A percentile compares a stretch with the other conserved stretches of the same genome.
phyloP scores from a whole-genome alignment of 2,329 filamentous ascomycete species.

The Talaromyces albobiverticillius region DNA sequence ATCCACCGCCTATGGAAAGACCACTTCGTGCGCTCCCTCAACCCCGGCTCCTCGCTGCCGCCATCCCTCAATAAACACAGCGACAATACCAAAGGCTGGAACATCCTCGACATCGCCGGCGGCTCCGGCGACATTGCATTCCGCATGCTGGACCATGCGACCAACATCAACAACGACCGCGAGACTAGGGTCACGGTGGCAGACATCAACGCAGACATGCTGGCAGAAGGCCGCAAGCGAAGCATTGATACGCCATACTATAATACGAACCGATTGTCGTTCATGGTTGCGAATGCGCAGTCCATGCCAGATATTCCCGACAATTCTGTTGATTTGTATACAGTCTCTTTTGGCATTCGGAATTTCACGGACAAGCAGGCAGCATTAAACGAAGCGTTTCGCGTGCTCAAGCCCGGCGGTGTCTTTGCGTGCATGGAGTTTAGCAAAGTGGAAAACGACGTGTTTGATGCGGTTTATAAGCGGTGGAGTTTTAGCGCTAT shows the following conservation, averaged over 20 bases:
- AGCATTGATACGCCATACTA: conserved; percentile 62
- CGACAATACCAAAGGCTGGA: conserved; percentile 51
- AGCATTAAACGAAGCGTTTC: conserved; percentile 77
- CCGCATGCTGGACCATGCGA: conserved; percentile 86
- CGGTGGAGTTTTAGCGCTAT: conserved; percentile 94
- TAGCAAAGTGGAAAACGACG: conserved; percentile 72
- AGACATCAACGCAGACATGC: conserved; percentile 96
- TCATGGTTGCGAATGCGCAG: conserved; percentile 90
- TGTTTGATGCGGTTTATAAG: conserved; percentile 87
- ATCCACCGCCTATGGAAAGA: conserved; percentile 98
- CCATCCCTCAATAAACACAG: background rate
- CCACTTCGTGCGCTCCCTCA: conserved; percentile 87
- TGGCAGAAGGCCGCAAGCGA: conserved; percentile 80
- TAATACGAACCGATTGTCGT: conserved; percentile 56
- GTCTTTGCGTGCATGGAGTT: conserved; percentile 98
- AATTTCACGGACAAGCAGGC: conserved; percentile 92
- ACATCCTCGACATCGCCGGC: conserved; percentile 91
- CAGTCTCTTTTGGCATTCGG: conserved; percentile 93
- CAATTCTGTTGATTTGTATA: conserved; percentile 86
- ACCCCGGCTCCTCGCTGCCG: conserved; percentile 65
- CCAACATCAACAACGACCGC: conserved; percentile 73
- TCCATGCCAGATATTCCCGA: conserved; percentile 63
- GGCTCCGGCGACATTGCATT: conserved; percentile 98
- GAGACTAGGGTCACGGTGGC: conserved; percentile 83
- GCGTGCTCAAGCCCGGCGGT: conserved; percentile 89